A percentile compares a stretch with the other conserved stretches of the same genome.
phyloP scores from a whole-genome alignment of 2,329 filamentous ascomycete genomes.

The Fusarium algeriense region DNA sequence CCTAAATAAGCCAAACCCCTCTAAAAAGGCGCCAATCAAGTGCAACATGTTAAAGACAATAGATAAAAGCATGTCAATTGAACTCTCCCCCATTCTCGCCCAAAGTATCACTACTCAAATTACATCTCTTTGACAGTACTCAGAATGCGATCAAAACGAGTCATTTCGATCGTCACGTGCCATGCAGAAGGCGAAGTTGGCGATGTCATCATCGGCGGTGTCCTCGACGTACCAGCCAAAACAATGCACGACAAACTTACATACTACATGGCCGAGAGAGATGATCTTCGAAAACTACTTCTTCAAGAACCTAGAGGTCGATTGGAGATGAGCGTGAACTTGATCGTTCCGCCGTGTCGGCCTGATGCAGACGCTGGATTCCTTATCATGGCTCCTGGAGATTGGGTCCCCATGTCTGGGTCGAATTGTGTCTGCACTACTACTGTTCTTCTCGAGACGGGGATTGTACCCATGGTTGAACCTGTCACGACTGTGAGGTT shows the following conservation, averaged over 20 bases:
- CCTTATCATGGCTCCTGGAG: constrained; percentile 48
- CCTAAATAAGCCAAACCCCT: neutral
- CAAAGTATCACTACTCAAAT: neutral
- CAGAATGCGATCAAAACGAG: constrained; percentile 30
- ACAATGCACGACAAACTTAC: constrained; percentile 63
- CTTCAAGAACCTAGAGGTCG: constrained; percentile 16
- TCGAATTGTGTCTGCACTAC: constrained; percentile 58
- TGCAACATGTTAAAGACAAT: neutral
- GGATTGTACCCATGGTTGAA: constrained; percentile 58
- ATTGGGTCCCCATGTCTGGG: constrained; percentile 52
- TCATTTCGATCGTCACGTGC: constrained; percentile 51
- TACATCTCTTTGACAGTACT: neutral
- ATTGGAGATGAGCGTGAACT: constrained; percentile 9
- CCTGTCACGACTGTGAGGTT: constrained; percentile 31
- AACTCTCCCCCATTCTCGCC: neutral
- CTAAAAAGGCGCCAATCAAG: neutral
- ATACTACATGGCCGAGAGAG: constrained; percentile 56
- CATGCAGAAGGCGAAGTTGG: constrained; percentile 60
- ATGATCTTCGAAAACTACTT: constrained; percentile 49
- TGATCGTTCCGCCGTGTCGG: constrained; percentile 47
- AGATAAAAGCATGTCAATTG: constrained; percentile 10
- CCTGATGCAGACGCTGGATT: constrained; percentile 58
- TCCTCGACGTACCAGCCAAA: constrained; percentile 57
- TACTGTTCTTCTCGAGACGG: constrained; percentile 60
- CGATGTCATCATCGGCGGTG: constrained; percentile 62